Conservation (phyloP, 2,329 filamentous ascomycete genomes). For the Mariannaea sp. region DNA sequence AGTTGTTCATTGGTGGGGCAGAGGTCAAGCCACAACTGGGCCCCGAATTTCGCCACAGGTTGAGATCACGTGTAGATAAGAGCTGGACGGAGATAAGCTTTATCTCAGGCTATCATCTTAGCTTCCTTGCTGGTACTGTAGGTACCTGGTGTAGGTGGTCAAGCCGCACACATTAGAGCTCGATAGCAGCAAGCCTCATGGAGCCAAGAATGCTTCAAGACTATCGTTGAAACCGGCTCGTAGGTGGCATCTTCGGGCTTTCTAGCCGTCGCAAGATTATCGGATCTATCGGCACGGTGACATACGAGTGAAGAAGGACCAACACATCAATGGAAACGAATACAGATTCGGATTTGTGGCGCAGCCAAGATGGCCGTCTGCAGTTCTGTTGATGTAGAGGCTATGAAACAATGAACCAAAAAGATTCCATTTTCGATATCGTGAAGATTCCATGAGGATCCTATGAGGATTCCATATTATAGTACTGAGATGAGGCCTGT, state of each 20-base stretch:
- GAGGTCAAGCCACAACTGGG: conserved; percentile 36
- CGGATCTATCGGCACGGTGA: conserved; percentile 30
- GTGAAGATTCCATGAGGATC: neutral
- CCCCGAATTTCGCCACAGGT: conserved; percentile 5
- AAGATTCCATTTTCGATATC: too few relatives aligned
- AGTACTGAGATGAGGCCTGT: too few relatives aligned
- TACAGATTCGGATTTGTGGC: conserved; percentile 23
- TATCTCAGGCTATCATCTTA: neutral
- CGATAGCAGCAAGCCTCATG: neutral
- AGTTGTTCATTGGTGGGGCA: conserved; percentile 42
- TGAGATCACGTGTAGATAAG: conserved; percentile 38
- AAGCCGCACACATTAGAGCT: too few relatives aligned
- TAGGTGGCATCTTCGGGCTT: neutral
- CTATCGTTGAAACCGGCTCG: conserved; percentile 14
- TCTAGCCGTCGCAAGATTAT: neutral
- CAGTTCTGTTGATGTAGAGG: too few relatives aligned
- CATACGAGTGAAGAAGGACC: conserved; percentile 8
- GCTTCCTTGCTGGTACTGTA: too few relatives aligned
- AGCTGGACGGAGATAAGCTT: neutral
- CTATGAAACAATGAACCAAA: too few relatives aligned
- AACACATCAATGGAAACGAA: conserved; percentile 4
- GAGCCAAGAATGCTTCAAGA: neutral
- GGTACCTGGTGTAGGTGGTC: too few relatives aligned
- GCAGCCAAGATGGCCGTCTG: conserved; percentile 14
- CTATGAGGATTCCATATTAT: too few relatives aligned